A percentile compares a stretch with the other conserved stretches of the same genome.
Evolutionary conservation across 73 alveolate genomes (phyloP).

Genomic region (Paramecium pentaurelia): DNA sequence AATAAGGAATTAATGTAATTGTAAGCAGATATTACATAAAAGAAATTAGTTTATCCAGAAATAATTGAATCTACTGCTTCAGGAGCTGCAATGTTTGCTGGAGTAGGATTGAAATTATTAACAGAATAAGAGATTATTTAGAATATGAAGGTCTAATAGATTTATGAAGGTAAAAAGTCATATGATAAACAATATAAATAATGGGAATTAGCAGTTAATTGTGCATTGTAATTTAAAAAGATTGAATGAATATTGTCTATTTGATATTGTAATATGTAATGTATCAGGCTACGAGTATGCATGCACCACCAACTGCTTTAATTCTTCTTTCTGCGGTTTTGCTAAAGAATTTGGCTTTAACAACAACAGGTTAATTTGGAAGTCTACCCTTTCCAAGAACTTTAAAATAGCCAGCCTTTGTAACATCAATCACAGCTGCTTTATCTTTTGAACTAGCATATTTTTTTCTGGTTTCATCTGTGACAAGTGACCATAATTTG

Average conservation of each 20-base stretch:
- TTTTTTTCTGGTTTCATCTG: slow-evolving; percentile 90
- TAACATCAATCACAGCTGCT: slow-evolving; percentile 95
- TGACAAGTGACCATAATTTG: slow-evolving; percentile 91
- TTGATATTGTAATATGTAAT: not conserved
- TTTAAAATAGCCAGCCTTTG: slow-evolving; percentile 95
- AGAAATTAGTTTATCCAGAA: not conserved
- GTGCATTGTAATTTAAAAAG: slow-evolving; percentile 12
- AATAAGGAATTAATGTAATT: slow-evolving; percentile 68
- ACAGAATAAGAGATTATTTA: not conserved
- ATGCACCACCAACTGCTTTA: slow-evolving; percentile 98
- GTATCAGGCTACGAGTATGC: slow-evolving; percentile 91
- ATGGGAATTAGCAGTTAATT: slow-evolving; percentile 48
- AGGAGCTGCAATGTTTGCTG: slow-evolving; percentile 56
- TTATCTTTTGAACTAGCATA: slow-evolving; percentile 80
- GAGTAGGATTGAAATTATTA: not conserved
- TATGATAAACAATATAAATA: not conserved
- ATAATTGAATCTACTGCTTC: slow-evolving; percentile 49
- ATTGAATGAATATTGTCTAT: not conserved
- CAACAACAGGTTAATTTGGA: slow-evolving; percentile 90
- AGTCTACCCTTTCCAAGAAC: slow-evolving; percentile 94
- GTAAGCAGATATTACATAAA: slow-evolving; percentile 58
- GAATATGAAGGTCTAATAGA: slow-evolving; percentile 10
- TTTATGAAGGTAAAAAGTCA: not conserved
- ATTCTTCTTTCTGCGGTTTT: slow-evolving; percentile 96
- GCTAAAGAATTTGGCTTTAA: slow-evolving; percentile 94